These are phyloP conservation scores for Seminavis robusta DNA, from an alignment of 108 stramenopile genomes.

Conservation along the genomic window DNA sequence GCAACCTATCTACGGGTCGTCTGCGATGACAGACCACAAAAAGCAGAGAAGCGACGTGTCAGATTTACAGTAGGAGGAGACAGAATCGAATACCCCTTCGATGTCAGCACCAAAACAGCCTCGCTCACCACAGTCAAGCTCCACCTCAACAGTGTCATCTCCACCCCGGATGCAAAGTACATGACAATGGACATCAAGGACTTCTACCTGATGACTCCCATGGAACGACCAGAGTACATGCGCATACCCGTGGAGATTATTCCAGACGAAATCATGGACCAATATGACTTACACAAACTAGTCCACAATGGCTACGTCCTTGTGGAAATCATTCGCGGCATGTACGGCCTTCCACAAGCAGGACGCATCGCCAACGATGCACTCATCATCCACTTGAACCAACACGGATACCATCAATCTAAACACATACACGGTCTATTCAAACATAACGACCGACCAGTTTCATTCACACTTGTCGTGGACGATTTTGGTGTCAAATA, in stretches of 20 bases:
- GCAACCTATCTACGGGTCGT: conserved; percentile 27
- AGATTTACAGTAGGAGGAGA: conserved; percentile 27
- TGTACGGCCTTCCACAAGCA: conserved; percentile 57
- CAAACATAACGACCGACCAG: conserved; percentile 25
- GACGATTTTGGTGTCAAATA: conserved; percentile 54
- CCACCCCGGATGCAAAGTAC: conserved; percentile 13
- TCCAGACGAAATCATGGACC: conserved; percentile 22
- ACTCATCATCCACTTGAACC: conserved; percentile 8
- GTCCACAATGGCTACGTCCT: conserved; percentile 16
- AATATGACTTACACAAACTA: conserved; percentile 24
- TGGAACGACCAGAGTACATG: conserved; percentile 39
- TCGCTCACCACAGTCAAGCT: conserved; percentile 20
- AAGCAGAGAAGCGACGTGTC: conserved; percentile 19
- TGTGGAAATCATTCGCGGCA: conserved; percentile 27
- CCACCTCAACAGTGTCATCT: conserved; percentile 26
- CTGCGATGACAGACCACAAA: conserved; percentile 5
- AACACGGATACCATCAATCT: conserved; percentile 6
- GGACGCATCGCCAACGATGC: conserved; percentile 39
- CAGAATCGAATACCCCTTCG: conserved; percentile 18
- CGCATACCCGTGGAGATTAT: conserved; percentile 13
- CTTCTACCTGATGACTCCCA: conserved; percentile 29
- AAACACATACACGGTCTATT: conserved; percentile 34
- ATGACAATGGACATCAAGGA: conserved; percentile 27
- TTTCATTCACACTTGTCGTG: conserved; percentile 42
- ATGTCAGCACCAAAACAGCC: conserved; percentile 30